Percentiles rank a stretch among this genome's conserved stretches.
These are phyloP conservation scores for Solanum chaucha DNA, from an alignment of 257 asterid genomes.

Conservation along the genomic window DNA sequence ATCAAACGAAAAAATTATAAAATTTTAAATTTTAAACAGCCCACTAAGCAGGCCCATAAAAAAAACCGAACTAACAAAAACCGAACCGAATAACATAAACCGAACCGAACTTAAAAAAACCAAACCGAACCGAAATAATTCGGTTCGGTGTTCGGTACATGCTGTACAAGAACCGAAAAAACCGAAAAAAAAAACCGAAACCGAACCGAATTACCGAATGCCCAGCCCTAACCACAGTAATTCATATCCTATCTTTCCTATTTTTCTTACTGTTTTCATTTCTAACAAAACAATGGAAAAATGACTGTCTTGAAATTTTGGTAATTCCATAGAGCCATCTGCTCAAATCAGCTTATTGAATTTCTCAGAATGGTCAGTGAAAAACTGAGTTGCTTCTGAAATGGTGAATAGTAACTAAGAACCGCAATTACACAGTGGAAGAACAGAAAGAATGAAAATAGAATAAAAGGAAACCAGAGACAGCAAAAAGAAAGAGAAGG, in stretches of 20 bases:
- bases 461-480: background rate
- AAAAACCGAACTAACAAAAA: no score
- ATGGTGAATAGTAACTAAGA: background rate
- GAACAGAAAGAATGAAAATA: background rate
- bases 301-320: background rate
- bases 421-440: background rate
- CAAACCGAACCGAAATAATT: no score
- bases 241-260: background rate
- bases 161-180: no score
- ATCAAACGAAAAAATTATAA: no score
- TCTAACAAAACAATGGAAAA: background rate
- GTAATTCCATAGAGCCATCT: background rate
- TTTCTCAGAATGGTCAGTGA: background rate
- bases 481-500: background rate
- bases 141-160: no score
- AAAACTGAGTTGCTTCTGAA: background rate
- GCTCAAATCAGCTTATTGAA: background rate
- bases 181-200: no score
- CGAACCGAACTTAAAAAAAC: no score
- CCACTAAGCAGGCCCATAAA: no score
- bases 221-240: no score
- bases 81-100: no score
- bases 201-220: no score
- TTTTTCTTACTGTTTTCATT: background rate
- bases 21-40: no score